Percentiles rank a stretch among this genome's conserved stretches.
Evolutionary conservation across 345 rosid species (phyloP).

Genomic region (Populus tremula): DNA sequence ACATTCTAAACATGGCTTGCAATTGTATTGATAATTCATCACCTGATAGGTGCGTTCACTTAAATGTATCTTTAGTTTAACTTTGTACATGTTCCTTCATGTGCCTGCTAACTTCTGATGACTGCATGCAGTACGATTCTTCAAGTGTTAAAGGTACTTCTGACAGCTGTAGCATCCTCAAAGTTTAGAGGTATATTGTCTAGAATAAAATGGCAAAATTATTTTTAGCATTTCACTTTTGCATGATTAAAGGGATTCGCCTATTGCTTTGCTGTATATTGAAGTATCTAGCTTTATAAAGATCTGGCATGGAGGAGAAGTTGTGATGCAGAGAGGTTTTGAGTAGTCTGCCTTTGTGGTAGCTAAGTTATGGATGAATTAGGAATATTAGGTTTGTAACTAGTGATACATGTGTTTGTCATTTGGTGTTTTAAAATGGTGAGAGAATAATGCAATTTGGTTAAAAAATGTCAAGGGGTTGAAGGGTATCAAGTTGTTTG

Average conservation of each 20-base stretch:
- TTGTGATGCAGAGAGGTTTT: neutral
- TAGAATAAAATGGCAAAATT: slow-evolving; percentile 11
- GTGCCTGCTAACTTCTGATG: slow-evolving; percentile 26
- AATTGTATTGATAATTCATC: slow-evolving; percentile 88
- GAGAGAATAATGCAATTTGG: neutral
- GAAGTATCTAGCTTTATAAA: slow-evolving; percentile 8
- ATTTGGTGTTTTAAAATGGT: neutral
- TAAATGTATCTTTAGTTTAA: slow-evolving; percentile 1
- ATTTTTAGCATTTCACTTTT: slow-evolving; percentile 16
- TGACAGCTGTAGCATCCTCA: slow-evolving; percentile 89
- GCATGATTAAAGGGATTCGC: slow-evolving; percentile 1
- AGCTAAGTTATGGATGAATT: neutral
- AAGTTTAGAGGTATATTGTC: slow-evolving; percentile 77
- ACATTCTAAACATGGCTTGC: slow-evolving; percentile 85
- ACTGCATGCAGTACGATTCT: slow-evolving; percentile 72
- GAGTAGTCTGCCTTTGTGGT: neutral
- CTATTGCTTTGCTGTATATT: neutral
- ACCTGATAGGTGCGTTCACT: slow-evolving; percentile 69
- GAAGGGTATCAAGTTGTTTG: neutral
- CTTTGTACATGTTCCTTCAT: slow-evolving; percentile 18
- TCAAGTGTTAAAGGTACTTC: slow-evolving; percentile 93
- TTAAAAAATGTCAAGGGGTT: neutral
- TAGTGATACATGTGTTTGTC: neutral
- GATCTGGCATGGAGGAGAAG: neutral
- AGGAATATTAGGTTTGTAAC: neutral